Evolutionary conservation across 768 basidiomycete genomes (phyloP).

Genomic region (Psilocybe cyanescens): DNA sequence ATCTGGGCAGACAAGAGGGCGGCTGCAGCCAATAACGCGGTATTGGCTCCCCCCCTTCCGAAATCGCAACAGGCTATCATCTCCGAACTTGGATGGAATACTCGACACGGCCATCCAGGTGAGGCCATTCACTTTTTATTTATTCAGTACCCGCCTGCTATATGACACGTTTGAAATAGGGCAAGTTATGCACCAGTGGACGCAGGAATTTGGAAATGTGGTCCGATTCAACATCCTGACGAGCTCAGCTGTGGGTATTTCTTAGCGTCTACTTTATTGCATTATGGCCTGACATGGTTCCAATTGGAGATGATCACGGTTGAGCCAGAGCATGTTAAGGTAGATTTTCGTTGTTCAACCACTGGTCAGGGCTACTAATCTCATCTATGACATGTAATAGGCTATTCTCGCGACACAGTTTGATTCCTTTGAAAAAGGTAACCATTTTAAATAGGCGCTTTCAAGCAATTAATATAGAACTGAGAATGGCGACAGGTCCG

Average conservation of each 20-base stretch:
- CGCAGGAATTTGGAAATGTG: conserved; percentile 35
- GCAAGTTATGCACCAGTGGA: conserved; percentile 24
- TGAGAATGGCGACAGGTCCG: conserved; percentile 21
- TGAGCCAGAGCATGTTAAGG: conserved; percentile 54
- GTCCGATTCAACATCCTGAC: conserved; percentile 32
- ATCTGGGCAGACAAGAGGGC: conserved; percentile 11
- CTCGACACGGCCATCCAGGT: conserved; percentile 38
- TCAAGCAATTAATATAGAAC: too few species aligned
- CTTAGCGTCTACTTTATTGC: background rate
- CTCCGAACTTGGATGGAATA: conserved; percentile 8
- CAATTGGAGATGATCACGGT: conserved; percentile 38
- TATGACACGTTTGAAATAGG: background rate
- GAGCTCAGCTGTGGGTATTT: conserved; percentile 32
- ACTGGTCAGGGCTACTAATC: background rate
- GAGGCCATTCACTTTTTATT: conserved; percentile 2
- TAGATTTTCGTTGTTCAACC: background rate
- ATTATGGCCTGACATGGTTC: background rate
- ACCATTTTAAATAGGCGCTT: background rate
- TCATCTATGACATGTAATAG: conserved; percentile 13
- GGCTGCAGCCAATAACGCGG: conserved; percentile 14
- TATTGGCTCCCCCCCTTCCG: conserved; percentile 17
- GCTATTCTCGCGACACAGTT: conserved; percentile 55
- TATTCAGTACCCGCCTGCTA: background rate
- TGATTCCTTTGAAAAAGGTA: conserved; percentile 49
- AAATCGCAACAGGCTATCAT: conserved; percentile 14